Base-by-base conservation (phyloP, 768 basidiomycete species). In the Crepidotus variabilis region DNA sequence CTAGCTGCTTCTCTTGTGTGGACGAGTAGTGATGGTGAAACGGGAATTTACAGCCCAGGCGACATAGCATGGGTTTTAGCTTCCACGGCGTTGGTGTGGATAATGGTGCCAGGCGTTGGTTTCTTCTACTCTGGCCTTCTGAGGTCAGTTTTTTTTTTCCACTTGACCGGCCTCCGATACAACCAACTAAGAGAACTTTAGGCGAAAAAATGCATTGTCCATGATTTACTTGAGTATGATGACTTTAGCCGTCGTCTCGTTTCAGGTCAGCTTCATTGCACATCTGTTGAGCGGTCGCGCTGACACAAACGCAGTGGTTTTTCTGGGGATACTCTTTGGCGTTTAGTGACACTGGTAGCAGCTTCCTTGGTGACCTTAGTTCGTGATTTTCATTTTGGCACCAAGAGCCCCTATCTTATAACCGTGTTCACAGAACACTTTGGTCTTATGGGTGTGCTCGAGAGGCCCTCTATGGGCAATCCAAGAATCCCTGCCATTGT, bases 311-410 rank as follows among this genome's bases (percentile, higher is more conserved):
- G 35, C 60, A 94, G 88, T 95, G 93, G 93, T 94, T 92, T 78
- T 95, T 96, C 81, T 97, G 94, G 95, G 96, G 95, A 1, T 98
- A 82, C 74, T 94, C 93, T 1, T 77, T 98, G 20, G 84, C 96
- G 0, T 98, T 99, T 76, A 89, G 87, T 56, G 88, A 92, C 13
- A 83, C 79, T 0, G 92, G 78, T 6, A 77, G 75, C 60, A 60
- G 61, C 20, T 97, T 81, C 71, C 95, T 99, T 57, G 97, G 97
- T 6, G 75, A 96, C 63, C 79, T 99, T 34, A 77, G 90, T 88
- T 57, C 50, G 87, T 73, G 28, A 28, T 28, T 28, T 28, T 28
- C 23, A 1, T 43, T 13, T 14, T 36, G 5, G 8, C 9, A 9
- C 51, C 1, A 55, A 24, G 9, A 45, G 43, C 10, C 16, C 20